Base-by-base conservation (phyloP, 345 rosid genomes). In the Gossypium thurberi region DNA sequence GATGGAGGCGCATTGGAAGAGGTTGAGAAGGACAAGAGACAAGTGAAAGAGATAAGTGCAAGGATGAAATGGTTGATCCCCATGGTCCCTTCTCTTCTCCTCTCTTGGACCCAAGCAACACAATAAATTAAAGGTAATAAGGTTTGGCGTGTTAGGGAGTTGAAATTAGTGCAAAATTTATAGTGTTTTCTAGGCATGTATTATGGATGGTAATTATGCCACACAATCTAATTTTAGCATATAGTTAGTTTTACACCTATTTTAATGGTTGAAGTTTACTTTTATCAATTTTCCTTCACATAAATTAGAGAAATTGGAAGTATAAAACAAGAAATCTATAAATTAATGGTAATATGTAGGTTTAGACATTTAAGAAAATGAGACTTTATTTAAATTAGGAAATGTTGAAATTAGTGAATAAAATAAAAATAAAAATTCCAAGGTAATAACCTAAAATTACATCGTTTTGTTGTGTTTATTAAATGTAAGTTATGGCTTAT, bases 71-170 rank as follows among this genome's bases (percentile, higher is more conserved):
- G 40, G 55, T 46, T 69, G 21, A 72, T n/a, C 63, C 53, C 75
- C 84, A 78, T 80, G 21, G 43, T 50, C 18, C 23, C 52, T 50
- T 71, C 70, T 72, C 20, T 52, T n/a, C 25, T n/a, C 26, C 60
- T 18, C 58, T n/a, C 20, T 68, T 18, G n/a, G 17, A 6, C 1
- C 48, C 8, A 55, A 14, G 15, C 11, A 9, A 58, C 5, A 2
- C 23, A 69, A 13, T 18, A 58, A 28, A 15, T 44, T n/a, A 3
- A 6, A 2, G 50, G 1, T 1, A 20, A 21, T 0, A 11, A 6
- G 20, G 20, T 12, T 59, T 59, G 3, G 6, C 8, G 18, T 12
- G 14, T 28, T 2, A 2, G 23, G 46, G 23, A 26, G 15, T 10
- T 2, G 58, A 23, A 28, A 26, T 8, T 10, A 1, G 2, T 9